A percentile compares a stretch with the other conserved stretches of the same genome.
Evolutionary conservation across 345 rosid genomes (phyloP).

Genomic region (Streptanthus diversifolius): DNA sequence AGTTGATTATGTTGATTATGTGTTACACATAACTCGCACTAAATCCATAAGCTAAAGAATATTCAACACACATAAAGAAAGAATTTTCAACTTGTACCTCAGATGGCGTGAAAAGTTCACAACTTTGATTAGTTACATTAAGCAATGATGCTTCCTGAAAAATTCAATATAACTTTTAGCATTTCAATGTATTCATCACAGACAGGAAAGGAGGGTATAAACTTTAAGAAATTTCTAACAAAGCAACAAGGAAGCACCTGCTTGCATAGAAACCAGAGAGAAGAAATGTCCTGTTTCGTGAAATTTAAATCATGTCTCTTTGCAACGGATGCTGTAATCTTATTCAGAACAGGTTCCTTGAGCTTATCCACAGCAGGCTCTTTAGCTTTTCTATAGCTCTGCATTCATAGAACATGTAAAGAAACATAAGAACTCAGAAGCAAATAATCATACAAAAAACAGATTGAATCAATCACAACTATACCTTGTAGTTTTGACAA

Average conservation of each 20-base stretch:
- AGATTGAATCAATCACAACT: background rate
- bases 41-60: background rate
- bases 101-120: slow-evolving; percentile 69
- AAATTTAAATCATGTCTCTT: slow-evolving; percentile 58
- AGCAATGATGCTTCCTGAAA: slow-evolving; percentile 90
- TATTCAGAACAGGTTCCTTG: slow-evolving; percentile 76
- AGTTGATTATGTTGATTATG: slow-evolving; percentile 12
- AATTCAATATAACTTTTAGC: background rate
- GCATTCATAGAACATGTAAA: slow-evolving; percentile 23
- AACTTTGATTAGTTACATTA: slow-evolving; percentile 78
- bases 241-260: slow-evolving; percentile 47
- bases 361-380: slow-evolving; percentile 73
- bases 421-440: slow-evolving; percentile 1
- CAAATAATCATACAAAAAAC: background rate
- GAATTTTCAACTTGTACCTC: slow-evolving; percentile 52
- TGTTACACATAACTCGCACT: slow-evolving; percentile 19
- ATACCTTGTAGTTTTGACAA: slow-evolving; percentile 90
- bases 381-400: slow-evolving; percentile 54
- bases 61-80: background rate
- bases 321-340: slow-evolving; percentile 60
- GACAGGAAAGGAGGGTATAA: background rate
- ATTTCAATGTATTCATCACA: background rate
- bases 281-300: slow-evolving; percentile 68
- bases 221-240: background rate
- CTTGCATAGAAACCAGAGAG: slow-evolving; percentile 94